phyloP scores from a whole-genome alignment of 441 rosid species.

The Viola pubescens region DNA sequence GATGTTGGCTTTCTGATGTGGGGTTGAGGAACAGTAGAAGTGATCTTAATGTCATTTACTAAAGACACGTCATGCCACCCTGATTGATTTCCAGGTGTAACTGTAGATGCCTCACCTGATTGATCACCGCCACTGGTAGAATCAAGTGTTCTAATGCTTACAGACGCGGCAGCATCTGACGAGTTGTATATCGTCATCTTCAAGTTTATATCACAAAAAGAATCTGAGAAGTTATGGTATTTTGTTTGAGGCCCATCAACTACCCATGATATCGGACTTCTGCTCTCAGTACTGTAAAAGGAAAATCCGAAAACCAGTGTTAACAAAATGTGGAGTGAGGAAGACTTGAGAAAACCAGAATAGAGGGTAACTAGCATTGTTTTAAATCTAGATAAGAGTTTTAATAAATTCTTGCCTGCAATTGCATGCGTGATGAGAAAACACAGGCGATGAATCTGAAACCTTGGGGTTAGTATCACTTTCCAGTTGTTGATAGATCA shows the following conservation, averaged over 20 bases:
- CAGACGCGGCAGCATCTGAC: slow-evolving; percentile 39
- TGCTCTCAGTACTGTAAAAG: slow-evolving; percentile 31
- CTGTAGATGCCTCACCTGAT: slow-evolving; percentile 21
- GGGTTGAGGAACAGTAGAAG: slow-evolving; percentile 33
- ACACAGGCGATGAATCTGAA: slow-evolving; percentile 35
- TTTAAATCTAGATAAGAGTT: not conserved
- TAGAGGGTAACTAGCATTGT: not conserved
- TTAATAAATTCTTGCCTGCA: slow-evolving; percentile 50
- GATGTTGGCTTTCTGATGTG: slow-evolving; percentile 26
- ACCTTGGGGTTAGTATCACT: slow-evolving; percentile 30
- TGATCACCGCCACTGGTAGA: slow-evolving; percentile 21
- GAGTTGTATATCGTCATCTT: slow-evolving; percentile 74
- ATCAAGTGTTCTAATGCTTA: slow-evolving; percentile 46
- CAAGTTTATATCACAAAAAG: slow-evolving; percentile 58
- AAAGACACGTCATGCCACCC: slow-evolving; percentile 64
- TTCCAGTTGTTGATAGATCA: slow-evolving; percentile 44
- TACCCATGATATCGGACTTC: slow-evolving; percentile 66
- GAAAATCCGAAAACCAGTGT: not conserved
- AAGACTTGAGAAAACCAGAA: not conserved
- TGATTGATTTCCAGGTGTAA: slow-evolving; percentile 38
- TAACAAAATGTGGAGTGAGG: not conserved
- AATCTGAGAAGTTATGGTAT: slow-evolving; percentile 53
- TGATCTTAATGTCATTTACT: slow-evolving; percentile 44
- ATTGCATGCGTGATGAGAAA: slow-evolving; percentile 73
- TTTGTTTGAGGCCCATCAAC: slow-evolving; percentile 54